Evolutionary conservation across 768 basidiomycete genomes (phyloP).

Genomic region (Russula abietina): DNA sequence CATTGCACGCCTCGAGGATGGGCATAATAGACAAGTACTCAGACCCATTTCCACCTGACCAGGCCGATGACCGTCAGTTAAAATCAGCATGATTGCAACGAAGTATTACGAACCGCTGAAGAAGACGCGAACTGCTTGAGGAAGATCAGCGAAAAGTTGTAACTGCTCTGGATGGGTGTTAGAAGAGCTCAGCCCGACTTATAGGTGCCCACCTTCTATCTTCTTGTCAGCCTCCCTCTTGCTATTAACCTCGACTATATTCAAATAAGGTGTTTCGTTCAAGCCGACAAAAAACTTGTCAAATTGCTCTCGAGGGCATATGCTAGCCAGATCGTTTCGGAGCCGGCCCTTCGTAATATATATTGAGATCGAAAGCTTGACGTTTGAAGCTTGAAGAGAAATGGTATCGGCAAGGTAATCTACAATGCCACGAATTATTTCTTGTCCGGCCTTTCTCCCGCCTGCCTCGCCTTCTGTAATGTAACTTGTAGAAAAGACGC

Average conservation of each 20-base stretch:
- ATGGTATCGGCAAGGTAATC: slow-evolving; percentile 3
- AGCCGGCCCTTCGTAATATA: slow-evolving; percentile 16
- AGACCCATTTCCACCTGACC: slow-evolving; percentile 49
- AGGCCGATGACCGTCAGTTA: slow-evolving; percentile 10
- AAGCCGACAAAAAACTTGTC: slow-evolving; percentile 18
- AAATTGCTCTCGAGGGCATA: slow-evolving; percentile 15
- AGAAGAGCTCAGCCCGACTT: background rate
- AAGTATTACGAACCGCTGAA: slow-evolving; percentile 14
- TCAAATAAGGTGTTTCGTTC: slow-evolving; percentile 13
- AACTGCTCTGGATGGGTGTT: slow-evolving; percentile 13
- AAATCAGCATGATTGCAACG: background rate
- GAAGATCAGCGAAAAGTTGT: slow-evolving; percentile 14
- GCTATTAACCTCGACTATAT: slow-evolving; percentile 17
- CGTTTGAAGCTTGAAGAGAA: background rate
- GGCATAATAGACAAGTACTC: slow-evolving; percentile 51
- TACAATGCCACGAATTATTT: slow-evolving; percentile 5
- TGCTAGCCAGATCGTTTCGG: slow-evolving; percentile 10
- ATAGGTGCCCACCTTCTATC: slow-evolving; percentile 14
- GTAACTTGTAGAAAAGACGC: slow-evolving; percentile 15
- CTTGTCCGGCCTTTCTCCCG: slow-evolving; percentile 19
- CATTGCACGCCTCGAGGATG: slow-evolving; percentile 51
- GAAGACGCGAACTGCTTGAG: slow-evolving; percentile 17
- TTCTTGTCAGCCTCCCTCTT: slow-evolving; percentile 18
- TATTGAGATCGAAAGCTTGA: slow-evolving; percentile 12
- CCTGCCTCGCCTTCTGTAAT: slow-evolving; percentile 11